A percentile compares a stretch with the other conserved stretches of the same genome.
Conservation (phyloP, 306 rosid species). For the Cucumis hystrix region DNA sequence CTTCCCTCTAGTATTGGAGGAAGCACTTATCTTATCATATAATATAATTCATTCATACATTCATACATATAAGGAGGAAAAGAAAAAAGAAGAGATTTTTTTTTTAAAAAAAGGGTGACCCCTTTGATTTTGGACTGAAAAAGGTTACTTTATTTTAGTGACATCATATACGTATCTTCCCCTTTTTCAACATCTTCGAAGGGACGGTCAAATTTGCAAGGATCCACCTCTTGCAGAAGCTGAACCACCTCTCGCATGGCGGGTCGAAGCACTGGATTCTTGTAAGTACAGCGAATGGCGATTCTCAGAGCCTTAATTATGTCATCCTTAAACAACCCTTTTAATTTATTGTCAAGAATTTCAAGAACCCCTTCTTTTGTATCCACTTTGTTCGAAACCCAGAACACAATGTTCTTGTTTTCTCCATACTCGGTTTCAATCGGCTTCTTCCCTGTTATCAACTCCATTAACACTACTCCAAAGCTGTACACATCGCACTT, state of each 20-base stretch:
- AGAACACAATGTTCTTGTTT: slow-evolving; percentile 61
- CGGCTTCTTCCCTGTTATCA: slow-evolving; percentile 83
- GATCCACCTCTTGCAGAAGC: slow-evolving; percentile 54
- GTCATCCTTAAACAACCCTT: slow-evolving; percentile 45
- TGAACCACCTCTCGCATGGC: slow-evolving; percentile 90
- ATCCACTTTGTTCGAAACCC: slow-evolving; percentile 92
- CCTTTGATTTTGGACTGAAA: neutral
- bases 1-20: neutral
- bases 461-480: slow-evolving; percentile 87
- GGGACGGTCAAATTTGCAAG: slow-evolving; percentile 33
- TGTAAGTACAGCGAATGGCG: slow-evolving; percentile 82
- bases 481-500: slow-evolving; percentile 94
- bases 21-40: slow-evolving; percentile 4
- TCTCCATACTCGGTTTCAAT: slow-evolving; percentile 83
- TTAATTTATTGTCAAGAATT: slow-evolving; percentile 44
- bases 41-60: neutral
- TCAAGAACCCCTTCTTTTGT: slow-evolving; percentile 70
- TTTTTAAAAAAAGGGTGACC: neutral
- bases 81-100: neutral
- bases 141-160: neutral
- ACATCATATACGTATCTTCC: neutral
- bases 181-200: slow-evolving; percentile 2
- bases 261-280: slow-evolving; percentile 65
- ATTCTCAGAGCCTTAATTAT: slow-evolving; percentile 60
- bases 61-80: neutral